Evolutionary conservation across 2,329 filamentous ascomycete species (phyloP), one percentile per base, ranked within the genome.

Genomic region (Anisogramma anomala): DNA sequence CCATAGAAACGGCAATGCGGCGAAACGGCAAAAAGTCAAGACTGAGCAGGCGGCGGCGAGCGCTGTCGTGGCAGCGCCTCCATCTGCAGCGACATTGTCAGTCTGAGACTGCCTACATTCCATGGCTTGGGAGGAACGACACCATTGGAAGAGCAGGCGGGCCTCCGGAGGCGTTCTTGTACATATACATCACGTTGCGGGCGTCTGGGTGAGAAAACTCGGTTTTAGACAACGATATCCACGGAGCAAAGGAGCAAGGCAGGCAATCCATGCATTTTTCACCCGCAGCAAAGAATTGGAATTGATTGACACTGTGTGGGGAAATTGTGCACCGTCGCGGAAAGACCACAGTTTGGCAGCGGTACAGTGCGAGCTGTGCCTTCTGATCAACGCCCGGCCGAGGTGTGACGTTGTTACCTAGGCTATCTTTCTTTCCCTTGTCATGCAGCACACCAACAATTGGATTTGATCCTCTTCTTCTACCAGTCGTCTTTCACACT

Each of bases 181-280:
- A n/a, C n/a, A n/a, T n/a, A n/a, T n/a, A n/a, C n/a, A n/a, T n/a
- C n/a, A n/a, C n/a, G n/a, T 39, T 39, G 28, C 30, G 23, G 42
- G 45, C 23, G 36, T 43, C 36, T 15, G 36, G 36, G 17, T 25
- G 17, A 15, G 30, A 33, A 30, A 22, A 17, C 10, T 30, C n/a
- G 36, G 41, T 15, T 43, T 13, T 46, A 43, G 41, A 46, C 44
- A 43, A 36, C 34, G 41, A 43, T 41, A 46, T 46, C 41, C 41
- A 32, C 10, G 33, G 25, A n/a, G n/a, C n/a, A 19, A 19, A 36
- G 22, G 19, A 30, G 6, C 18, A 11, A 30, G 17, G 28, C 26
- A n/a, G n/a, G n/a, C n/a, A n/a, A n/a, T 33, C 5, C 20, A 28
- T 22, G 8, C 22, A n/a, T 11, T 38, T 20, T 10, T 1, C 8